These are phyloP conservation scores for Kuraishia hungarica DNA, from an alignment of 805 yeast genomes.

Conservation along the genomic window DNA sequence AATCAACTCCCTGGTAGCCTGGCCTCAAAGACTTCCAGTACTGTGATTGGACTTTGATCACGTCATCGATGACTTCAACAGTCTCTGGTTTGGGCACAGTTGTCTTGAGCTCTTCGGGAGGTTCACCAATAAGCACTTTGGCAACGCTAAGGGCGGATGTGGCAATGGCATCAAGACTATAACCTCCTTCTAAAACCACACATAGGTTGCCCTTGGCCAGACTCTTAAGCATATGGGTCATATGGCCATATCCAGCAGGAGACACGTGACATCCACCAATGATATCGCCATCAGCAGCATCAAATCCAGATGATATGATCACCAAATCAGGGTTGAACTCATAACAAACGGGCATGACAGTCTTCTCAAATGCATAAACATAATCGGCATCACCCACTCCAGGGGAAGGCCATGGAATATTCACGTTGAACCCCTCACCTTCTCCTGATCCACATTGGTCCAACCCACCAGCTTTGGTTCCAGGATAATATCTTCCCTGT, in stretches of 20 bases:
- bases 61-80: slow-evolving; percentile 73
- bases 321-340: slow-evolving; percentile 93
- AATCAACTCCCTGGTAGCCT: slow-evolving; percentile 36
- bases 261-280: slow-evolving; percentile 95
- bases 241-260: slow-evolving; percentile 93
- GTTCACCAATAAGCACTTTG: slow-evolving; percentile 87
- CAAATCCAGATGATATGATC: slow-evolving; percentile 91
- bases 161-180: slow-evolving; percentile 85
- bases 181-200: slow-evolving; percentile 94
- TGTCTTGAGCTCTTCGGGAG: slow-evolving; percentile 72
- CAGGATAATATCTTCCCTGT: slow-evolving; percentile 88
- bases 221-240: slow-evolving; percentile 87
- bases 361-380: slow-evolving; percentile 78
- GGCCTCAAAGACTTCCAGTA: slow-evolving; percentile 84
- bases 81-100: slow-evolving; percentile 69
- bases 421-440: slow-evolving; percentile 84
- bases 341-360: slow-evolving; percentile 78
- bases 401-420: slow-evolving; percentile 87
- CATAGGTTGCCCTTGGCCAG: slow-evolving; percentile 84
- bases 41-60: slow-evolving; percentile 67
- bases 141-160: slow-evolving; percentile 88
- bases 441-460: slow-evolving; percentile 76
- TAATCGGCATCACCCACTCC: slow-evolving; percentile 97
- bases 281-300: slow-evolving; percentile 97
- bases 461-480: slow-evolving; percentile 77